Evolutionary conservation across 768 basidiomycete species (phyloP), one percentile per base, ranked within the genome.

Genomic region (Gymnopilus dilepis): DNA sequence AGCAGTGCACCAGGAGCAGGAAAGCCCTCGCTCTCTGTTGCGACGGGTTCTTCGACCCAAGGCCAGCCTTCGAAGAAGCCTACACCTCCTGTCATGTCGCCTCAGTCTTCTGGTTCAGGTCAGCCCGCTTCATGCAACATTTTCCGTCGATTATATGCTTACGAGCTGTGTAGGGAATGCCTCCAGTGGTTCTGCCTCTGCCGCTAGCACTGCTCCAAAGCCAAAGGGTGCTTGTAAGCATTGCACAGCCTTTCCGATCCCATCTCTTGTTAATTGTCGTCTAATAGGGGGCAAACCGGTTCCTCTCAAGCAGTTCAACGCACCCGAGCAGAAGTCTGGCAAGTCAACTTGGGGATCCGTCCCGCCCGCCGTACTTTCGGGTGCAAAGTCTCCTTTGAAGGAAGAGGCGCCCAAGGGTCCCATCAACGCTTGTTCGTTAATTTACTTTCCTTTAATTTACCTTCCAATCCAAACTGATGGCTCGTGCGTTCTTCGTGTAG

Each of bases 251-350:
- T 13, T 42, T 9, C 2, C 1, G 13, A 9, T 26, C 21, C 8
- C 37, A 15, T 58, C 9, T 11, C 26, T 34, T 9, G 15, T 37
- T 45, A 34, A 30, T 43, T n/a, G 37, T 47, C 26, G 19, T 22
- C 42, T 55, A 26, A 3, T 42, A 73, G 74, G 73, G 71, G 56
- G 54, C 2, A 65, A 65, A 55, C 56, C 64, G 11, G 52, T 68
- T 17, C 50, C 67, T 4, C 43, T 68, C 22, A 55, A 61, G n/a
- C 37, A 62, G 30, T 65, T 68, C 21, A 63, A 50, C 21, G 31
- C 59, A 1, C 51, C 48, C 13, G 56, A 52, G 4, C 41, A 47
- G 21, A 61, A 30, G 30, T 28, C 62, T 17, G 50, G 56, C 37
- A 64, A 53, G 19, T 31, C 60, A 55, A 59, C 63, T 12, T 61